These are phyloP conservation scores for Globisporangium cylindrosporum DNA, from an alignment of 352 stramenopile species.

Conservation along the genomic window DNA sequence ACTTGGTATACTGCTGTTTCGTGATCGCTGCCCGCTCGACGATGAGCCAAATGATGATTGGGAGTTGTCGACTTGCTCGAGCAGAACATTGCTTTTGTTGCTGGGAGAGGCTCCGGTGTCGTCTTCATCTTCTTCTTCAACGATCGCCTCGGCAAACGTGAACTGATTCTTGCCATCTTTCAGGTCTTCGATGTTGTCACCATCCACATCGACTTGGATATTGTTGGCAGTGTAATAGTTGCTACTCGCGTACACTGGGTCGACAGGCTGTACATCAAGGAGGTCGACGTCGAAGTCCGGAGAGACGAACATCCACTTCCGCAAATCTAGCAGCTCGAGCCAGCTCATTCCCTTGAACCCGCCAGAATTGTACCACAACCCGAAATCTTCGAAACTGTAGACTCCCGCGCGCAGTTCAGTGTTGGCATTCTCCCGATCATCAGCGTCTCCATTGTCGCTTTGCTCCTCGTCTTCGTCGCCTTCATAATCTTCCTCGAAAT, in stretches of 20 bases:
- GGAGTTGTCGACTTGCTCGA: conserved; percentile 14
- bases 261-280: conserved; percentile 66
- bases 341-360: conserved; percentile 80
- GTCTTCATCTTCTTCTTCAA: conserved; percentile 70
- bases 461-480: conserved; percentile 37
- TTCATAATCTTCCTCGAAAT: conserved; percentile 32
- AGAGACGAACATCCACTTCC: conserved; percentile 83
- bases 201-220: conserved; percentile 75
- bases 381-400: conserved; percentile 85
- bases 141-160: conserved; percentile 60
- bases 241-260: conserved; percentile 66
- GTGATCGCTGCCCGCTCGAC: conserved; percentile 48
- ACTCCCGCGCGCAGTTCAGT: conserved; percentile 52
- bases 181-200: conserved; percentile 30
- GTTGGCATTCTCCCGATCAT: conserved; percentile 33
- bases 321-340: conserved; percentile 82
- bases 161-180: conserved; percentile 42
- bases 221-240: conserved; percentile 87
- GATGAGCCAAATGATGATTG: conserved; percentile 55
- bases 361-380: conserved; percentile 81
- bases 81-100: conserved; percentile 14
- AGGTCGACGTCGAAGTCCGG: conserved; percentile 59
- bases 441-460: conserved; percentile 13
- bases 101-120: conserved; percentile 17
- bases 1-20: conserved; percentile 48